phyloP scores from a whole-genome alignment of 129 eudicot genomes.

The Chrysanthemum seticuspe region DNA sequence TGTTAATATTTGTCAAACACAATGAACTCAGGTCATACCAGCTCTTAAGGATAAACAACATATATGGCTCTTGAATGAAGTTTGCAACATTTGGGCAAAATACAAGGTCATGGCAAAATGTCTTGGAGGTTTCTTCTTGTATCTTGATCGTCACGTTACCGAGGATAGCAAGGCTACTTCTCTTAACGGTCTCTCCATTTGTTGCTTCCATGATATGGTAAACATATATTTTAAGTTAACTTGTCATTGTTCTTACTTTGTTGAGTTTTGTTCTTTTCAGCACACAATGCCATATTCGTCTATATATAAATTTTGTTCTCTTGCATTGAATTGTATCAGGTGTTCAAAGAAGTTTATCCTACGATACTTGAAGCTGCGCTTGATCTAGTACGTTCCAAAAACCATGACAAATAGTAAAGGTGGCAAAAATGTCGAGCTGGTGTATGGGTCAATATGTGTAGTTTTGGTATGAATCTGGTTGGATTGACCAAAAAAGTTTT shows the following conservation, averaged over 20 bases:
- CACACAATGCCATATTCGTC: not conserved
- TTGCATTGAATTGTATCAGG: conserved; percentile 36
- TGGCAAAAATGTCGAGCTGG: not conserved
- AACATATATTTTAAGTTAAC: not conserved
- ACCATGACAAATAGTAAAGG: conserved; percentile 4
- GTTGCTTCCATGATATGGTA: conserved; percentile 52
- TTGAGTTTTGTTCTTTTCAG: conserved; percentile 8
- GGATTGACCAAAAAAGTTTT: not conserved
- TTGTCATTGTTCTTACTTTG: not conserved
- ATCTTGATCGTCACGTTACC: conserved; percentile 46
- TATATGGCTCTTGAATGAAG: conserved; percentile 32
- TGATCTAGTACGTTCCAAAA: conserved; percentile 38
- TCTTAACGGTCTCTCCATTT: conserved; percentile 36
- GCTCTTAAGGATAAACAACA: conserved; percentile 37
- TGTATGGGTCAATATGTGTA: not conserved
- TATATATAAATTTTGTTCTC: not conserved
- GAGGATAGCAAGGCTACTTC: conserved; percentile 27
- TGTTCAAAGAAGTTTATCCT: conserved; percentile 24
- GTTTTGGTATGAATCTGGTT: not conserved
- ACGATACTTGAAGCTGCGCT: conserved; percentile 39
- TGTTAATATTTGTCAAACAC: not conserved
- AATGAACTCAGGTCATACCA: conserved; percentile 49
- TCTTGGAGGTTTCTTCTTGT: conserved; percentile 49
- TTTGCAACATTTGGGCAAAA: conserved; percentile 47
- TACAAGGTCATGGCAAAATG: conserved; percentile 55